Evolutionary conservation across 2,329 filamentous ascomycete species (phyloP).

Genomic region (Cercospora canescens): DNA sequence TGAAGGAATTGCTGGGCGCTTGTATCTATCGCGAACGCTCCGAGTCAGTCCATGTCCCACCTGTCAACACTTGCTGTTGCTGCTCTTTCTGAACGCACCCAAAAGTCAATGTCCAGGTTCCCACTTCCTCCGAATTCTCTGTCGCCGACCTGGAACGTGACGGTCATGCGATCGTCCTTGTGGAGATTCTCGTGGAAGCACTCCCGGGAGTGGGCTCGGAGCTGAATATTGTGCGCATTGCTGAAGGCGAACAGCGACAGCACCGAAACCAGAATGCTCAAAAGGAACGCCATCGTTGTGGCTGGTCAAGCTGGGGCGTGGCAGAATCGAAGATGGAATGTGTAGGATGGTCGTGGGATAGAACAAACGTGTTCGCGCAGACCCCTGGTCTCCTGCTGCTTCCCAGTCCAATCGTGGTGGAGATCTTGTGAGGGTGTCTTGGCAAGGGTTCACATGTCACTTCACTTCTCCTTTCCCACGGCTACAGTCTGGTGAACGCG

Average conservation of each 20-base stretch:
- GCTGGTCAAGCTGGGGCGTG: background rate
- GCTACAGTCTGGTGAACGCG: background rate
- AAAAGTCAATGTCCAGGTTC: slow-evolving; percentile 96
- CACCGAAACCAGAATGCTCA: slow-evolving; percentile 44
- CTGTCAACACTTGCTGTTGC: background rate
- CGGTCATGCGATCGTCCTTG: slow-evolving; percentile 95
- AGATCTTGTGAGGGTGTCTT: slow-evolving; percentile 5
- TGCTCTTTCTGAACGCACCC: slow-evolving; percentile 61
- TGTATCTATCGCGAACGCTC: slow-evolving; percentile 59
- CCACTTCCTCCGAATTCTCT: slow-evolving; percentile 92
- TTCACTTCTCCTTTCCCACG: slow-evolving; percentile 13
- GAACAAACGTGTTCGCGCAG: slow-evolving; percentile 8
- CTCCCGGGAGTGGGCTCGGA: slow-evolving; percentile 89
- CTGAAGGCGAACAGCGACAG: slow-evolving; percentile 63
- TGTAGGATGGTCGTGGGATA: background rate
- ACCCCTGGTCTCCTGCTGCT: background rate
- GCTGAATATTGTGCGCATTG: slow-evolving; percentile 90
- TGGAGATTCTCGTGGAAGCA: slow-evolving; percentile 96
- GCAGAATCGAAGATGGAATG: slow-evolving; percentile 11
- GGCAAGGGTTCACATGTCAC: slow-evolving; percentile 5
- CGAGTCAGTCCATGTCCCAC: slow-evolving; percentile 11
- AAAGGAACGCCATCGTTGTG: slow-evolving; percentile 34
- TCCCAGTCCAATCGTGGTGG: background rate
- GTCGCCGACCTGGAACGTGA: slow-evolving; percentile 97
- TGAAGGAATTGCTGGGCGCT: slow-evolving; percentile 73